These are phyloP conservation scores for Nicotiana otophora DNA, from an alignment of 257 asterid genomes.

Conservation along the genomic window DNA sequence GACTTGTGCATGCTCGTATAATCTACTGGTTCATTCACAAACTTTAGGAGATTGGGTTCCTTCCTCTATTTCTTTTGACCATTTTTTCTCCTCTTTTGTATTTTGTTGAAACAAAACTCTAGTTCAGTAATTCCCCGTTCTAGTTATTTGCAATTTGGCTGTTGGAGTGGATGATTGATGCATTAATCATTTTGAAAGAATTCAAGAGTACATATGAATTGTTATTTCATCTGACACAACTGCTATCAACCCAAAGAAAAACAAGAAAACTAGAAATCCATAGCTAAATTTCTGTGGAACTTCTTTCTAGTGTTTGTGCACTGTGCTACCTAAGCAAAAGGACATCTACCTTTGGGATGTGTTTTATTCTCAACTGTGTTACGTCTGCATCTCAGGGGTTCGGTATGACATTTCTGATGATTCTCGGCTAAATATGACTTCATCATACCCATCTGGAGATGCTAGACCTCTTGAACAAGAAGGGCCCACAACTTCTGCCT, in stretches of 20 bases:
- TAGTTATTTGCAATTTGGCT: neutral
- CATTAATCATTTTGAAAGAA: neutral
- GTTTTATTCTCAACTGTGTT: constrained; percentile 12
- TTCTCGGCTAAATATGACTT: constrained; percentile 44
- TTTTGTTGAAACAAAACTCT: neutral
- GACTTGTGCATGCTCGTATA: neutral
- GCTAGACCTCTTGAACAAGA: constrained; percentile 61
- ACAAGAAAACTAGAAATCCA: neutral
- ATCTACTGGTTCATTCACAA: neutral
- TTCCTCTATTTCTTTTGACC: neutral
- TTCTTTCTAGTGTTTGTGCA: neutral
- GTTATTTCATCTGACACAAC: neutral
- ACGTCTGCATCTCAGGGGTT: constrained; percentile 40
- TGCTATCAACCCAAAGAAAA: neutral
- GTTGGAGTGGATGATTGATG: neutral
- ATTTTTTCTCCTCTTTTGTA: neutral
- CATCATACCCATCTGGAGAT: constrained; percentile 48
- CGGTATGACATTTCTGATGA: constrained; percentile 66
- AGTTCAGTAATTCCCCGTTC: neutral
- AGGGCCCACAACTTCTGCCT: constrained; percentile 40
- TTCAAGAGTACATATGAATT: neutral
- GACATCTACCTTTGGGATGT: constrained; percentile 5
- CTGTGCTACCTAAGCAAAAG: constrained; percentile 4
- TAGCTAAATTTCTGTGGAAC: neutral
- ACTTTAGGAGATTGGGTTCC: neutral